Conservation (phyloP, 1,284 basidiomycete genomes). For the Cutaneotrichosporon sp. region DNA sequence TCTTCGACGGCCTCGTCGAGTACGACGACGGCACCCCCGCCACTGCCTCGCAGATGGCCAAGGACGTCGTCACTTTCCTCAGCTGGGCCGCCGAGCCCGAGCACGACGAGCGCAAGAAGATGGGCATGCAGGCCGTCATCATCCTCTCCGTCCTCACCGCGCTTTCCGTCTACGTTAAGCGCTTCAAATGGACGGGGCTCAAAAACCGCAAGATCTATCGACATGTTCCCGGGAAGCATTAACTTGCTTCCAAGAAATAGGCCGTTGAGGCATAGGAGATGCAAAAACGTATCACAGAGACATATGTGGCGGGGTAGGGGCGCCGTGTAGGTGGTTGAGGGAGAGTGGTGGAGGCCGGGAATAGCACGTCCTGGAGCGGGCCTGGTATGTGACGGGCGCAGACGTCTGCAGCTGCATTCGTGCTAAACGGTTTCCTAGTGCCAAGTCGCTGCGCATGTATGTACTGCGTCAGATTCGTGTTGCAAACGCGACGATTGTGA, state of each 20-base stretch:
- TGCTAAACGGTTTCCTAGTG: too few species aligned
- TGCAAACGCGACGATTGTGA: too few species aligned
- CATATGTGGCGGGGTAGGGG: too few species aligned
- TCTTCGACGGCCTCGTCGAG: constrained; percentile 93
- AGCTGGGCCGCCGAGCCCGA: constrained; percentile 96
- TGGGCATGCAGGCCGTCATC: constrained; percentile 80
- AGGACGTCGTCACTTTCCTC: constrained; percentile 94
- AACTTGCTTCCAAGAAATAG: too few species aligned
- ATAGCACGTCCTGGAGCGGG: too few species aligned
- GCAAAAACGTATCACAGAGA: constrained; percentile 2
- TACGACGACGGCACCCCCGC: constrained; percentile 95
- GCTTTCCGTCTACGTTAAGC: constrained; percentile 1
- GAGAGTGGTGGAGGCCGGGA: too few species aligned
- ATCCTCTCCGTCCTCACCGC: constrained; percentile 73
- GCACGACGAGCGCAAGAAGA: constrained; percentile 95
- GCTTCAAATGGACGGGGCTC: constrained; percentile 3
- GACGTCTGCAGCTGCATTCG: too few species aligned
- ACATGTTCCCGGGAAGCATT: too few species aligned
- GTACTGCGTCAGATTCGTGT: too few species aligned
- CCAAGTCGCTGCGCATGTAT: too few species aligned
- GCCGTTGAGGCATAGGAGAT: constrained; percentile 1
- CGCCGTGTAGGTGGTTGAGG: too few species aligned
- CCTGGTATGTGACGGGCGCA: too few species aligned
- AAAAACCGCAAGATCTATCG: constrained; percentile 9
- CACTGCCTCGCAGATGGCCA: constrained; percentile 98